Percentiles rank a stretch among this genome's conserved stretches.
phyloP scores from a whole-genome alignment of 106 monocot species.

The Phalaenopsis aphrodite region DNA sequence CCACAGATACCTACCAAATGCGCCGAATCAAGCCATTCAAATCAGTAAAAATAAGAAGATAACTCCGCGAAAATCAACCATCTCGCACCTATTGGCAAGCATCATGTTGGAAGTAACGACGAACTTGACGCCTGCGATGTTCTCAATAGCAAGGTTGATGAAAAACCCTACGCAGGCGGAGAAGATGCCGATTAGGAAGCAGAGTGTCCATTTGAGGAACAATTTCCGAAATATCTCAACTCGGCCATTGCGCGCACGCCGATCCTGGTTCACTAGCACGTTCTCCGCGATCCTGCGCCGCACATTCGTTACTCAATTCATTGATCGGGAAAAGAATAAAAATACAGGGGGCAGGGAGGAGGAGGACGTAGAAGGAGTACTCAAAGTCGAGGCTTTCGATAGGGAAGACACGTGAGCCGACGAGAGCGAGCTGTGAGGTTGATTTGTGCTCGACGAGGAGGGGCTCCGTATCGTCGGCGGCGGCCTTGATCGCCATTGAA shows the following conservation, averaged over 20 bases:
- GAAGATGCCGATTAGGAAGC: constrained; percentile 49
- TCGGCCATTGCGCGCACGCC: constrained; percentile 36
- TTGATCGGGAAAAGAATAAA: not conserved
- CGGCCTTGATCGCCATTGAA: not conserved
- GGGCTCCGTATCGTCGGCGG: not conserved
- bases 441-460: not conserved
- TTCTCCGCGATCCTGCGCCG: constrained; percentile 54
- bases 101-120: constrained; percentile 61
- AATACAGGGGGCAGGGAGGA: not conserved
- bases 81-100: constrained; percentile 29
- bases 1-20: constrained; percentile 24
- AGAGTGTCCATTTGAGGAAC: constrained; percentile 64
- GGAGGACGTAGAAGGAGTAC: not conserved
- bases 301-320: not conserved
- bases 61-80: not conserved
- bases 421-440: constrained; percentile 4
- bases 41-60: not conserved
- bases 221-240: constrained; percentile 51
- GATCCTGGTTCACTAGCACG: constrained; percentile 62
- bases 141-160: constrained; percentile 75
- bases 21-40: not conserved
- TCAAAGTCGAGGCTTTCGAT: constrained; percentile 11
- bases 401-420: not conserved
- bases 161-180: constrained; percentile 43
- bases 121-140: constrained; percentile 71